Base-by-base conservation (phyloP, 2,329 filamentous ascomycete species). In the Aspergillus versicolor region DNA sequence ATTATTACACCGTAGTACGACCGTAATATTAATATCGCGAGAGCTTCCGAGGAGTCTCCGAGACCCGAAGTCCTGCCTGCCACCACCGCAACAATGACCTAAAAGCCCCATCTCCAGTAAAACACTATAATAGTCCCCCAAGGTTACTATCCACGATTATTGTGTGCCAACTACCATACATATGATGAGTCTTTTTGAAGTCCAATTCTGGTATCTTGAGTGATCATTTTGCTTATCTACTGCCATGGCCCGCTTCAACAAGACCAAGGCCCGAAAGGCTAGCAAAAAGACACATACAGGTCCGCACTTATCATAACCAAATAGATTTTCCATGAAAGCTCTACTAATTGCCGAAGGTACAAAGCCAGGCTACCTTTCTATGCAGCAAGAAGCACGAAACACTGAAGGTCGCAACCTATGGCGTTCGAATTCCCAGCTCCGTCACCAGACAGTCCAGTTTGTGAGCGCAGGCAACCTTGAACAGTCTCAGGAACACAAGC, bases 361-460 rank as follows among this genome's bases (percentile, higher is more conserved):
- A 49, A 59, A 60, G 24, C 52, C 64, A 66, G 62, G 59, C 24
- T 59, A 63, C 27, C 61, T 75, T 54, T 82, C 81, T 1, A 76
- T 88, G 70, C 76, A 78, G 61, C 81, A 87, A 62, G 84, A 85
- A 70, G 84, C 83, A 37, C 78, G 77, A 21, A 85, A 84, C 64
- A 84, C 82, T 12, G 81, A 81, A 66, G 76, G 73, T 17, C 79
- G 82, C 62, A 75, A 73, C 30, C 69, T 75, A 45, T 81, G 79
- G 70, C 76, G 78, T 54, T 70, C 77, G 3, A 77, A 78, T 59
- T 71, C 74, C 49, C 79, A 79, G 61, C 75, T 88, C 49, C 79
- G 86, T 57, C 73, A 87, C 63, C 77, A 80, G 53, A 75, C 75
- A 22, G 79, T 89, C 50, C 69, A 73, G 2, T 89, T 89, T 66